These are phyloP conservation scores for Linum tenue DNA, from an alignment of 345 rosid species.

Conservation along the genomic window DNA sequence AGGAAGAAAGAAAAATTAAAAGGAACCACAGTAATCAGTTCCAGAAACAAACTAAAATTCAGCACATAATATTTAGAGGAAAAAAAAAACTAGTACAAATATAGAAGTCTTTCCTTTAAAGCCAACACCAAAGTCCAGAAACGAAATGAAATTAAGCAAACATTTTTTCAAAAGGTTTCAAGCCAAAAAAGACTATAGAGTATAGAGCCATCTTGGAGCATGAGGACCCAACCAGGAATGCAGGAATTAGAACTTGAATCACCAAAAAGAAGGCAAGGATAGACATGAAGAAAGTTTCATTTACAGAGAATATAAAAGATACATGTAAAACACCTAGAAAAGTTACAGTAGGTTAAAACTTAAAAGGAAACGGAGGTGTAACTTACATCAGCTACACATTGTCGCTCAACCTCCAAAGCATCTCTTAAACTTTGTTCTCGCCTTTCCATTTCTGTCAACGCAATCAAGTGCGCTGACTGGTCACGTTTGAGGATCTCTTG, in stretches of 20 bases:
- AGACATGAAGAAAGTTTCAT: not conserved
- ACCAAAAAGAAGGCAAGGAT: not conserved
- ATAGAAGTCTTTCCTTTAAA: not conserved
- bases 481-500: conserved; percentile 71
- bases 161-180: not conserved
- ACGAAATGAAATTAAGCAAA: not conserved
- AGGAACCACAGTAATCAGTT: not conserved
- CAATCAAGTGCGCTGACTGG: conserved; percentile 44
- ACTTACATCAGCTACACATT: conserved; percentile 56
- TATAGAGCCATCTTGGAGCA: not conserved
- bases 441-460: conserved; percentile 59
- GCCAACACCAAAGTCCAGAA: not conserved
- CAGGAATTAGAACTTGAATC: not conserved
- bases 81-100: conserved; percentile 3
- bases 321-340: not conserved
- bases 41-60: not conserved
- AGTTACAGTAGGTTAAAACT: not conserved
- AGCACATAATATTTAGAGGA: not conserved
- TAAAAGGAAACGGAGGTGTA: conserved; percentile 1
- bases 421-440: conserved; percentile 58
- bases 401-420: conserved; percentile 50
- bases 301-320: not conserved
- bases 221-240: not conserved
- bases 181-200: not conserved
- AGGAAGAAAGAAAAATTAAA: not conserved